Conservation (phyloP, 2,329 filamentous ascomycete genomes). For the Ambrosiella cleistominuta region DNA sequence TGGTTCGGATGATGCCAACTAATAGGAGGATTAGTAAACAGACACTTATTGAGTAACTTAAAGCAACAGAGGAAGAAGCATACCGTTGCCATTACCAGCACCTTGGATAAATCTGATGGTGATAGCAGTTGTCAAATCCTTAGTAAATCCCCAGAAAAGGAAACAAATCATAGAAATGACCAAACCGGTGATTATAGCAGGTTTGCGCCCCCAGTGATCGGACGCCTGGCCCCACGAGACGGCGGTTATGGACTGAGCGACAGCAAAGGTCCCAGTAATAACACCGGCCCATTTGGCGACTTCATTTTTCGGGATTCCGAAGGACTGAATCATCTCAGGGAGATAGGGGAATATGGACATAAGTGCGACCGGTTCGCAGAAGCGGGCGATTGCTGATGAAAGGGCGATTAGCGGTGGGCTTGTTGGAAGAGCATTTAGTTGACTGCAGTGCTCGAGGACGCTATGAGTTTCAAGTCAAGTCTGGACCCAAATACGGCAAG, state of each 20-base stretch:
- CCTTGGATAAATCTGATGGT: constrained; percentile 61
- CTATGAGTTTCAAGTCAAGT: too few relatives aligned
- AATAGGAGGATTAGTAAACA: background rate
- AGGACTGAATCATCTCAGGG: constrained; percentile 70
- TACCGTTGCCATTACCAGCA: constrained; percentile 68
- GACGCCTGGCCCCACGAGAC: constrained; percentile 61
- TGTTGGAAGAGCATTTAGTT: background rate
- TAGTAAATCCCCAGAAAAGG: constrained; percentile 69
- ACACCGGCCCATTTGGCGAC: constrained; percentile 70
- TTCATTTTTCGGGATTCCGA: constrained; percentile 51
- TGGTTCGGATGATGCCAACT: constrained; percentile 82
- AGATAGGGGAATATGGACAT: constrained; percentile 55
- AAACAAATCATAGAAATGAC: constrained; percentile 66
- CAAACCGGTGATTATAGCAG: constrained; percentile 56
- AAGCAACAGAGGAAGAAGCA: constrained; percentile 13
- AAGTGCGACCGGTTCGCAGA: constrained; percentile 57
- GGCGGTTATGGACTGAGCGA: constrained; percentile 53
- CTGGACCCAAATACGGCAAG: too few relatives aligned
- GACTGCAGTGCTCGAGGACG: too few relatives aligned
- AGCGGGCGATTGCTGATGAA: constrained; percentile 50
- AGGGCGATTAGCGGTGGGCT: background rate
- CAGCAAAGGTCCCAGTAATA: constrained; percentile 53
- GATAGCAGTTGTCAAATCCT: constrained; percentile 63
- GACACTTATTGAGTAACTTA: constrained; percentile 14
- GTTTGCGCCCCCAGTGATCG: constrained; percentile 67